Evolutionary conservation across 306 rosid genomes (phyloP), one percentile per base, ranked within the genome.

Genomic region (Cicer cuneatum): DNA sequence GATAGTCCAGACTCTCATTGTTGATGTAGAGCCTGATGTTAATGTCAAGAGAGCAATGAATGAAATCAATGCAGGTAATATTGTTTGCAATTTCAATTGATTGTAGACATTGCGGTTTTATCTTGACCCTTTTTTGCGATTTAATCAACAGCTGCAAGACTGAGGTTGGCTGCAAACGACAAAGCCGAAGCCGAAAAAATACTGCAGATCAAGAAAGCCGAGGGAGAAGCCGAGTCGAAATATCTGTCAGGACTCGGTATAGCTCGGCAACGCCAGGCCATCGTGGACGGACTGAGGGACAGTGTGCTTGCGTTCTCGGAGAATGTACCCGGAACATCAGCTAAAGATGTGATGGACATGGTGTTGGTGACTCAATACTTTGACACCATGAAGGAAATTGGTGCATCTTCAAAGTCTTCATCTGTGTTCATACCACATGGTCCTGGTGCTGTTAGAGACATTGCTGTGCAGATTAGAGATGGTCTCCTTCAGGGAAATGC

Each of bases 261-360:
- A 9, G 96, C 93, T 39, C 85, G 92, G 5, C 92, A 90, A 75
- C 90, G 90, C 14, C 96, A 88, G 78, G 96, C 96, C 14, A 87
- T 90, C n/a, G 92, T 90, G 49, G 93, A 90, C 4, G 93, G 96
- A 24, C 64, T 90, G 64, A 82, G 89, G 64, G 92, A 87, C 84
- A 82, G 93, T 1, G 93, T 89, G 41, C 90, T 90, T 35, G 83
- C 87, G 3, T 88, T 90, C 87, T 84, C 92, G 0, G 85, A 83
- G 67, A 83, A 82, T 9, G 96, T 90, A 24, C 90, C 93, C 0
- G 92, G 93, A 14, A 89, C 97, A 64, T 14, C 87, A 0, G 85
- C 92, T 12, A 89, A 77, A 47, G 92, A 91, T 84, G 85, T 91
- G 71, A 81, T 91, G 94, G 94, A 89, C 79, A 89, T 91, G 92